Evolutionary conservation across 257 asterid genomes (phyloP).

Genomic region (Solanum piurae): DNA sequence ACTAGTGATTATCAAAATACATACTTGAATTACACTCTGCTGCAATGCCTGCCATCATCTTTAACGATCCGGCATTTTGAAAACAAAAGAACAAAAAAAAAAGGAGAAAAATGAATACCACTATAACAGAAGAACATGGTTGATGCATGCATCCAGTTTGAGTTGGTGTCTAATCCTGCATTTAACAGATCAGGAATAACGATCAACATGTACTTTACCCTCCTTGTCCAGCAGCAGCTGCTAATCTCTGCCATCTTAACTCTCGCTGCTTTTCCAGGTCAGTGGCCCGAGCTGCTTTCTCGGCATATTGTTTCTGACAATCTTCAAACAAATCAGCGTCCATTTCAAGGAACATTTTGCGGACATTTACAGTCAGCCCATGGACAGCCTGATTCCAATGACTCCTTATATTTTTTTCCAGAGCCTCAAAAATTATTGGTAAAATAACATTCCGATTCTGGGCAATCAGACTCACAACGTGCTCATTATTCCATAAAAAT

Average conservation of each 20-base stretch:
- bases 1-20: slow-evolving; percentile 10
- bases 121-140: slow-evolving; percentile 5
- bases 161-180: not conserved
- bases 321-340: slow-evolving; percentile 58
- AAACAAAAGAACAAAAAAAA: not conserved
- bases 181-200: not conserved
- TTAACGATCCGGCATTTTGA: slow-evolving; percentile 20
- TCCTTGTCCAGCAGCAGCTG: slow-evolving; percentile 39
- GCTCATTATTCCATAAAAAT: slow-evolving; percentile 71
- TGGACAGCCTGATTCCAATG: slow-evolving; percentile 86
- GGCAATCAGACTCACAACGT: slow-evolving; percentile 49
- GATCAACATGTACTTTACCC: slow-evolving; percentile 3
- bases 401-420: slow-evolving; percentile 56
- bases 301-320: slow-evolving; percentile 47
- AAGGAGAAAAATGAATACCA: slow-evolving; percentile 24
- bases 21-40: slow-evolving; percentile 40
- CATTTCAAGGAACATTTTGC: slow-evolving; percentile 67
- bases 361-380: slow-evolving; percentile 51
- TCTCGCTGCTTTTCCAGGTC: slow-evolving; percentile 50
- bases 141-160: slow-evolving; percentile 15
- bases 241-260: slow-evolving; percentile 63
- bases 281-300: slow-evolving; percentile 32
- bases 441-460: slow-evolving; percentile 49
- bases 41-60: slow-evolving; percentile 22
- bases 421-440: slow-evolving; percentile 61